Percentiles rank a stretch among this genome's conserved stretches.
Evolutionary conservation across 768 basidiomycete genomes (phyloP).

Genomic region (Kondoa malvinella): DNA sequence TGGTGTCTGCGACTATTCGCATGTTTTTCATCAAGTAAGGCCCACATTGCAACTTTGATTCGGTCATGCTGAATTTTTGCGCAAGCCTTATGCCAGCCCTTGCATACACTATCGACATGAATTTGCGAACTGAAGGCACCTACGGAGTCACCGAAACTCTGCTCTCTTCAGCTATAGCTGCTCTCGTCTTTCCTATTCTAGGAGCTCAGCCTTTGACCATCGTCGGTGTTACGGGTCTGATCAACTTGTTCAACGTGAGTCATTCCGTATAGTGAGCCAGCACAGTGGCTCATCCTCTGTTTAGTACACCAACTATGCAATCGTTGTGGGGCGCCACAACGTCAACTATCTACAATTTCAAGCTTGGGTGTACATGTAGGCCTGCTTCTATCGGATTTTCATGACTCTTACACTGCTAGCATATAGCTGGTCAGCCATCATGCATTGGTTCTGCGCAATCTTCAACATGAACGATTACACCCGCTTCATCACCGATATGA

Average conservation of each 20-base stretch:
- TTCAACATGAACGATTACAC: conserved; percentile 27
- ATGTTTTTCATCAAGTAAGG: conserved; percentile 71
- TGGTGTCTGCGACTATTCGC: conserved; percentile 66
- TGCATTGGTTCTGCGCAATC: conserved; percentile 27
- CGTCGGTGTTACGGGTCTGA: conserved; percentile 84
- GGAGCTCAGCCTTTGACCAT: conserved; percentile 83
- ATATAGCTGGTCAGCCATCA: conserved; percentile 29
- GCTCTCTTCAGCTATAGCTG: conserved; percentile 68
- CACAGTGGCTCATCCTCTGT: no score
- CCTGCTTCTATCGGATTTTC: not conserved
- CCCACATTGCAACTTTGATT: not conserved
- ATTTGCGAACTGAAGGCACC: conserved; percentile 62
- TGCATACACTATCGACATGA: conserved; percentile 78
- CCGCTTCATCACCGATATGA: conserved; percentile 30
- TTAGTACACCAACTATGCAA: conserved; percentile 28
- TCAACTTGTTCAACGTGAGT: conserved; percentile 30
- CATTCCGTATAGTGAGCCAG: no score
- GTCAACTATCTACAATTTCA: conserved; percentile 29
- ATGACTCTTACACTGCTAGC: not conserved
- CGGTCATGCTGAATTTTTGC: conserved; percentile 5
- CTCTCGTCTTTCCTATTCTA: conserved; percentile 68
- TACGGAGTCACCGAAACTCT: conserved; percentile 83
- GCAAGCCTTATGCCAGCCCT: conserved; percentile 27
- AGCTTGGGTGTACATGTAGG: conserved; percentile 26
- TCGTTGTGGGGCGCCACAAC: conserved; percentile 19